These are phyloP conservation scores for Penicillium herquei DNA, from an alignment of 495 filamentous ascomycete genomes.

Conservation along the genomic window DNA sequence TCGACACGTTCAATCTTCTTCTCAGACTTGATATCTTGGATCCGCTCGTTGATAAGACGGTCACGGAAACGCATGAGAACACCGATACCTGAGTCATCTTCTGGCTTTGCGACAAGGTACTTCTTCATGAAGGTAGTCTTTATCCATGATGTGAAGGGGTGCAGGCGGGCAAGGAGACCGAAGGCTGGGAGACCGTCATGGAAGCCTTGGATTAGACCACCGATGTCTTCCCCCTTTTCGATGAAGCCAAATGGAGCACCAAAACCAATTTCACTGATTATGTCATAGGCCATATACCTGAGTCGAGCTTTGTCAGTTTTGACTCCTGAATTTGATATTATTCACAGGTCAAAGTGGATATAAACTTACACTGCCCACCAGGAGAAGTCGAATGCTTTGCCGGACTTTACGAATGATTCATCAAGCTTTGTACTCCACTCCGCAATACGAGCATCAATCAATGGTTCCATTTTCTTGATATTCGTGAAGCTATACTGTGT, in stretches of 20 bases:
- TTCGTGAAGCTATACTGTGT: slow-evolving; percentile 51
- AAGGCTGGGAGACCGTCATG: slow-evolving; percentile 50
- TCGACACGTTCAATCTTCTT: slow-evolving; percentile 27
- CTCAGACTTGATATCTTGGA: slow-evolving; percentile 27
- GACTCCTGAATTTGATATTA: background rate
- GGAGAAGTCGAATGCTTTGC: slow-evolving; percentile 48
- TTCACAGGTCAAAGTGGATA: background rate
- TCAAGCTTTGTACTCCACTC: slow-evolving; percentile 46
- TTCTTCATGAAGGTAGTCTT: slow-evolving; percentile 54
- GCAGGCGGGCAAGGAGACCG: slow-evolving; percentile 47
- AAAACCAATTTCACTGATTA: slow-evolving; percentile 63
- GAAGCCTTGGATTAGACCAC: slow-evolving; percentile 52
- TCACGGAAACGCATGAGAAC: slow-evolving; percentile 49
- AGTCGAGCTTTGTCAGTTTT: background rate
- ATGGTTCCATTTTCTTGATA: slow-evolving; percentile 52
- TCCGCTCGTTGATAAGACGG: slow-evolving; percentile 44
- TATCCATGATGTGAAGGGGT: slow-evolving; percentile 53
- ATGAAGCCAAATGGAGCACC: slow-evolving; percentile 63
- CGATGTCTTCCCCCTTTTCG: slow-evolving; percentile 54
- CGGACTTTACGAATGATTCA: slow-evolving; percentile 40
- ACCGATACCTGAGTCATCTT: slow-evolving; percentile 46
- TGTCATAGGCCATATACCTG: slow-evolving; percentile 59
- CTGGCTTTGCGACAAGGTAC: slow-evolving; percentile 53
- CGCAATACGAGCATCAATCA: slow-evolving; percentile 44
- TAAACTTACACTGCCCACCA: slow-evolving; percentile 49